Evolutionary conservation across 192 early-diverging fungal species (phyloP).

Genomic region (Coemansia sp.): DNA sequence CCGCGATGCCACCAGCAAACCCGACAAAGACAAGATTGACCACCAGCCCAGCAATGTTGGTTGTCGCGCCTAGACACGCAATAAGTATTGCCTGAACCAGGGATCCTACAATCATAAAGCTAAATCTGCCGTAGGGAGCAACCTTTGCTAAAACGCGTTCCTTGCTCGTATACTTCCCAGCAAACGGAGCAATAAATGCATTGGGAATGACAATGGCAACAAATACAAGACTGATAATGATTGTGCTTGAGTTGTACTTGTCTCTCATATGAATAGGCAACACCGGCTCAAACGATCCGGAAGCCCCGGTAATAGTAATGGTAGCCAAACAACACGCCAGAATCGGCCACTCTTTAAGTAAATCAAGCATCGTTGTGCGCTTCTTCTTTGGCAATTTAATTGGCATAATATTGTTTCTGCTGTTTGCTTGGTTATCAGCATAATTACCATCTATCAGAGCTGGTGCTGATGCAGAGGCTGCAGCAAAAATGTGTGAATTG

Average conservation of each 20-base stretch:
- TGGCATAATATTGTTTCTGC: background rate
- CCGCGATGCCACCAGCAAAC: constrained; percentile 24
- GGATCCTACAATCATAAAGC: constrained; percentile 35
- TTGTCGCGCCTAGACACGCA: constrained; percentile 38
- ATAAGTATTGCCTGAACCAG: constrained; percentile 49
- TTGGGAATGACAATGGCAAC: constrained; percentile 69
- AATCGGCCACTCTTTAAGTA: constrained; percentile 51
- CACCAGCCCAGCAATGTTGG: constrained; percentile 40
- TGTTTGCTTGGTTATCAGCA: background rate
- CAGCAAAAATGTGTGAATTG: background rate
- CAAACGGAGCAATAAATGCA: constrained; percentile 56
- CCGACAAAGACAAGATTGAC: constrained; percentile 39
- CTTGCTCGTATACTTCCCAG: constrained; percentile 55
- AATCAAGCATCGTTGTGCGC: constrained; percentile 47
- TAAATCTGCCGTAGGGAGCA: constrained; percentile 46
- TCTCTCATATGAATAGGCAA: constrained; percentile 45
- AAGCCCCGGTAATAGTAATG: constrained; percentile 35
- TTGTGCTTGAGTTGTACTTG: constrained; percentile 24
- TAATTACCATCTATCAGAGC: background rate
- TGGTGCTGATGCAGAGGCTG: background rate
- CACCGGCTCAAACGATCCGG: constrained; percentile 45
- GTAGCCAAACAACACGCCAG: constrained; percentile 48
- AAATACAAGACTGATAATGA: constrained; percentile 58
- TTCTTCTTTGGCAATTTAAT: background rate
- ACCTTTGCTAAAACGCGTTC: constrained; percentile 23